Conservation (phyloP, 108 stramenopile genomes). For the Schizochytrium sp. region DNA sequence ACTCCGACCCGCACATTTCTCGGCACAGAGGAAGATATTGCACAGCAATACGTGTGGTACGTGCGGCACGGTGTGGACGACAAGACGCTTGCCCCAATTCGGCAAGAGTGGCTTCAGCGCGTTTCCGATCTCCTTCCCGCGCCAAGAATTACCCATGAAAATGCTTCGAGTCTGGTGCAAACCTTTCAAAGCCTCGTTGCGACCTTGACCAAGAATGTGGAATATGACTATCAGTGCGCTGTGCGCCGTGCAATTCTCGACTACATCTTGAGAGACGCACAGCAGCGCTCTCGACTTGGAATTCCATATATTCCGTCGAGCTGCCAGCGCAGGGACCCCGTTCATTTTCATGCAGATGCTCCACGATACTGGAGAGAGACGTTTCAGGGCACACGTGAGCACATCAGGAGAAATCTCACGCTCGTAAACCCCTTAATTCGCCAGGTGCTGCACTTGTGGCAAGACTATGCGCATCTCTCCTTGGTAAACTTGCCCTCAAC, state of each 20-base stretch:
- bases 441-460: neutral
- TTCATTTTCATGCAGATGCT: too few relatives aligned
- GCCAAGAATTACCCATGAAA: neutral
- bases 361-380: neutral
- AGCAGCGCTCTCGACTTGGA: conserved; percentile 33
- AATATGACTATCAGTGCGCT: conserved; percentile 27
- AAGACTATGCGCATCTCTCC: neutral
- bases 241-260: conserved; percentile 50
- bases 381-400: neutral
- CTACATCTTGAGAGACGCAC: conserved; percentile 51
- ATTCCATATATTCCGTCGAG: conserved; percentile 1
- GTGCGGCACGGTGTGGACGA: neutral
- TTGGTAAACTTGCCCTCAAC: neutral
- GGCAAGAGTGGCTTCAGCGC: neutral
- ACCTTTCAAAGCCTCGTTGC: conserved; percentile 7
- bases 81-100: neutral
- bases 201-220: neutral
- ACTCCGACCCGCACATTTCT: too few relatives aligned
- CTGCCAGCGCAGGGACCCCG: neutral
- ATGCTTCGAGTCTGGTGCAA: conserved; percentile 17
- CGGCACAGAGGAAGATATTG: neutral
- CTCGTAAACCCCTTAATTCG: neutral
- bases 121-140: neutral
- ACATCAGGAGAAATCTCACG: neutral
- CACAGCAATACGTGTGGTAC: neutral